Evolutionary conservation across 2,329 filamentous ascomycete species (phyloP).

Genomic region (Immersiporthe knoxdaviesiana): DNA sequence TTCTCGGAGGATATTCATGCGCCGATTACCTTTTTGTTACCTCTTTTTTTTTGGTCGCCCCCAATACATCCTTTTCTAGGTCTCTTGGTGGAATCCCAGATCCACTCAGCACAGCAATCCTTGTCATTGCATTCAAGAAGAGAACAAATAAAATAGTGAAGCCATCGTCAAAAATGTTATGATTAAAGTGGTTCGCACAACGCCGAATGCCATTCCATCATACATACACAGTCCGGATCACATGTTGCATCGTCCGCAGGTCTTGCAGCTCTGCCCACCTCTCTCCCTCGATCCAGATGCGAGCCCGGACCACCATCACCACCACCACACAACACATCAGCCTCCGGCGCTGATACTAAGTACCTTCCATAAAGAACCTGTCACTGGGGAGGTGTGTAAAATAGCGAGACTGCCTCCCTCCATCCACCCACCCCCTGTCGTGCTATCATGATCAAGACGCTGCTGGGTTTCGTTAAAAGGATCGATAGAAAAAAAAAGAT

Average conservation of each 20-base stretch:
- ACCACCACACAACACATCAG: conserved; percentile 17
- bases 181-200: conserved; percentile 49
- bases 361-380: conserved; percentile 29
- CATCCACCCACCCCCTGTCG: conserved; percentile 32
- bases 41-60: background rate
- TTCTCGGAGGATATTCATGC: too few relatives aligned
- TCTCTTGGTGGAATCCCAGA: background rate
- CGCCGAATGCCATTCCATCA: conserved; percentile 48
- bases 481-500: conserved; percentile 27
- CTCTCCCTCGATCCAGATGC: conserved; percentile 7
- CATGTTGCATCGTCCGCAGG: conserved; percentile 33
- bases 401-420: conserved; percentile 35
- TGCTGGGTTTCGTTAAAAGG: conserved; percentile 23
- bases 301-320: conserved; percentile 33
- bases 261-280: conserved; percentile 20
- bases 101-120: background rate
- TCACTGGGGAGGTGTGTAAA: conserved; percentile 37
- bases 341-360: conserved; percentile 12
- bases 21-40: background rate
- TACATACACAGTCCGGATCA: conserved; percentile 45
- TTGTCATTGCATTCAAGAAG: background rate
- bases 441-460: conserved; percentile 32
- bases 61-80: background rate
- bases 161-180: conserved; percentile 36
- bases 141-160: background rate